Evolutionary conservation across 129 eudicot genomes (phyloP), one percentile per base, ranked within the genome.

Genomic region (Escallonia herrerae): DNA sequence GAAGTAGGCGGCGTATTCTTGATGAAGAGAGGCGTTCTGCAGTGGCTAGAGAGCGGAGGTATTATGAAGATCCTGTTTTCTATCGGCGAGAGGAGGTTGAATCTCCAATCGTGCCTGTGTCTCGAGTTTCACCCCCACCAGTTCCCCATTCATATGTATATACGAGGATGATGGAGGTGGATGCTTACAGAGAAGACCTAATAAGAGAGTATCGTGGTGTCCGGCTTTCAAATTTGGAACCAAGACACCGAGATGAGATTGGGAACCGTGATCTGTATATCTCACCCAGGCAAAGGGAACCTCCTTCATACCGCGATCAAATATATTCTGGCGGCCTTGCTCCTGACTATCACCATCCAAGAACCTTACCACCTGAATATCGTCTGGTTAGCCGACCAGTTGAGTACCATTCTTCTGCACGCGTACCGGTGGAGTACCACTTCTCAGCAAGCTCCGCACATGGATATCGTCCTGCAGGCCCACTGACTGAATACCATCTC

Each of bases 151-250:
- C 80, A 0, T 81, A 83, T 64, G 46, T 74, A 45, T 79, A 86
- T 40, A 87, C 76, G 48, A 74, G 96, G 67, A 76, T 79, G 33
- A n/a, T 73, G 41, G 85, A 74, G 51, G 53, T 42, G 58, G 78
- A 75, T 45, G 63, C 77, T 5, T 83, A 78, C 14, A 51, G 76
- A 33, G 79, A 51, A 58, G 82, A 81, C 41, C 68, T 43, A 14
- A 33, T 55, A 6, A 47, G 74, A 5, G 84, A 82, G 63, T 77
- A 64, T 49, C 83, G 57, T 38, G 58, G 64, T 48, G 57, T 64
- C 47, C 79, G 71, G 48, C 65, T 53, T 40, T 6, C 72, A 40
- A 77, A 78, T 48, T 43, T 72, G 40, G 83, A 68, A 22, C 67
- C 58, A n/a, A 64, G 79, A 70, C 81, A 44, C 42, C 74, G 33